Conservation (phyloP, 805 yeast species). For the Danielia reshetovae region DNA sequence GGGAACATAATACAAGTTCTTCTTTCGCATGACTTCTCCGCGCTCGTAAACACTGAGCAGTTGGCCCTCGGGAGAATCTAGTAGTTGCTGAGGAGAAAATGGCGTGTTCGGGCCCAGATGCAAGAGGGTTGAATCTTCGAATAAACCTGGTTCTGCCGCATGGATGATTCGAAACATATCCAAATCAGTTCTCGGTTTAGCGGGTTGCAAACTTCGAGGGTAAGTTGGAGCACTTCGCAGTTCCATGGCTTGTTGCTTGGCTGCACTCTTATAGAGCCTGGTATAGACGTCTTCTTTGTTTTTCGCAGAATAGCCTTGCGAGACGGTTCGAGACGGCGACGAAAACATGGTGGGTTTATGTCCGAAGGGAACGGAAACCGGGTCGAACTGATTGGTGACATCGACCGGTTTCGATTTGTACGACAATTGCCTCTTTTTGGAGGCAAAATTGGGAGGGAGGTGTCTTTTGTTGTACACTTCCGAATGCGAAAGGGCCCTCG, state of each 20-base stretch:
- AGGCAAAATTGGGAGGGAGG: background rate
- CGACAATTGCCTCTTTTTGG: background rate
- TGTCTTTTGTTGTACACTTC: constrained; percentile 9
- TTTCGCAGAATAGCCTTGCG: constrained; percentile 4
- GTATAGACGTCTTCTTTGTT: constrained; percentile 10
- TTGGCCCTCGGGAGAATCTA: constrained; percentile 1
- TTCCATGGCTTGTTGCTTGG: background rate
- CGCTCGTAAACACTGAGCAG: constrained; percentile 53
- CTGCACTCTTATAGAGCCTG: constrained; percentile 9
- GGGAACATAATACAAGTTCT: constrained; percentile 51
- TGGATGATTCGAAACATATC: constrained; percentile 22
- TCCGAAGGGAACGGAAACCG: constrained; percentile 2
- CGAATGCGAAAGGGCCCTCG: constrained; percentile 12
- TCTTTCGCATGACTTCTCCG: constrained; percentile 52
- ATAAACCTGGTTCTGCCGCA: constrained; percentile 25
- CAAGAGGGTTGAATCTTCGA: constrained; percentile 12
- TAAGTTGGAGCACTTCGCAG: background rate
- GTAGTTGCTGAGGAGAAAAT: constrained; percentile 1
- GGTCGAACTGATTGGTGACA: background rate
- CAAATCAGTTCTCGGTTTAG: constrained; percentile 11
- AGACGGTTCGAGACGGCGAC: constrained; percentile 8
- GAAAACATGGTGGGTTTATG: constrained; percentile 10
- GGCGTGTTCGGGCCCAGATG: constrained; percentile 4
- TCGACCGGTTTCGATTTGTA: background rate
- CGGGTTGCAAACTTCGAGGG: background rate